Conservation (phyloP, 1,284 basidiomycete species). For the Boletus smithii region DNA sequence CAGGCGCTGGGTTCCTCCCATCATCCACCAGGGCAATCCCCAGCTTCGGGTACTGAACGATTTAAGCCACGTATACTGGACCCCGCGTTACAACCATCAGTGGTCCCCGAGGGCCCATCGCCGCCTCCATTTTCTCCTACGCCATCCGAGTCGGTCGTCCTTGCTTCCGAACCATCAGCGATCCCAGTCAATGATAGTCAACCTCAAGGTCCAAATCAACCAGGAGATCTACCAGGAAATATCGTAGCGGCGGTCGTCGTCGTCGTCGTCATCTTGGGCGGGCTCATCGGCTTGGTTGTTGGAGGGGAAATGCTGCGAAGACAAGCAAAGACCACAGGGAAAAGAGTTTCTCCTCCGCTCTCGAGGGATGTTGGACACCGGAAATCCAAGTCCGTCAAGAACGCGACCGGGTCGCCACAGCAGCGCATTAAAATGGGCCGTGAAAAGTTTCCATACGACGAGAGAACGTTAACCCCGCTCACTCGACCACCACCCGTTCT, state of each 20-base stretch:
- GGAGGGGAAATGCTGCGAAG: constrained; percentile 31
- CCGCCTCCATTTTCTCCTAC: constrained; percentile 2
- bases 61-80: constrained; percentile 9
- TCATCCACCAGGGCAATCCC: constrained; percentile 2
- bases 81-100: constrained; percentile 7
- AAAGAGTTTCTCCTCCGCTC: background rate
- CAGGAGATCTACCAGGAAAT: constrained; percentile 21
- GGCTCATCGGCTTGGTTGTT: constrained; percentile 26
- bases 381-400: constrained; percentile 8
- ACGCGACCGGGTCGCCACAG: background rate
- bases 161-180: constrained; percentile 11
- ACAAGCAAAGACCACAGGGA: constrained; percentile 8
- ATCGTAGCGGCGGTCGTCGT: constrained; percentile 25
- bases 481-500: constrained; percentile 17
- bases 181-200: constrained; percentile 3
- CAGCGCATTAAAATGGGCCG: background rate
- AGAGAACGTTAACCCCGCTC: constrained; percentile 15
- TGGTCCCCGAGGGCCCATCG: constrained; percentile 5
- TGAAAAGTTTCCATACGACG: constrained; percentile 14
- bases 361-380: constrained; percentile 4
- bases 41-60: background rate
- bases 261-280: constrained; percentile 28
- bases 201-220: constrained; percentile 4
- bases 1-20: constrained; percentile 8
- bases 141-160: constrained; percentile 9